These are phyloP conservation scores for Ilyonectria destructans DNA, from an alignment of 2,329 filamentous ascomycete species.

Conservation along the genomic window DNA sequence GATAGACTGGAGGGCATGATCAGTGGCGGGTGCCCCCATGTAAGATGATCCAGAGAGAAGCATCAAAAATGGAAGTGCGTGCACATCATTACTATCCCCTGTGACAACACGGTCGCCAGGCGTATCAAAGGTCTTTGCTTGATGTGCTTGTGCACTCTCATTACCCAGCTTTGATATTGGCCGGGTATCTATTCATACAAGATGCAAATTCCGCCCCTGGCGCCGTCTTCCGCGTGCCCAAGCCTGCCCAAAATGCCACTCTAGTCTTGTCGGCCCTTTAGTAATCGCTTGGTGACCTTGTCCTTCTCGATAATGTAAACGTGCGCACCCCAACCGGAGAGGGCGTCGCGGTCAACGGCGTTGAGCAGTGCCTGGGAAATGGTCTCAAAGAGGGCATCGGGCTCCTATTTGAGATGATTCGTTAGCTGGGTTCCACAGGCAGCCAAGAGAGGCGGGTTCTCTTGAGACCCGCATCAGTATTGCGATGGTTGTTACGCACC, in stretches of 20 bases:
- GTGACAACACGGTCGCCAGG: background rate
- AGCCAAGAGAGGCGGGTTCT: too few species aligned
- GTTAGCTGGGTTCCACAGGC: conserved; percentile 36
- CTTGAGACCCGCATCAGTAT: background rate
- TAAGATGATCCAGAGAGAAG: conserved; percentile 28
- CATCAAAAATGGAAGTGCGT: conserved; percentile 15
- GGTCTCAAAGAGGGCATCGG: conserved; percentile 98
- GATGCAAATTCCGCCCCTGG: conserved; percentile 45
- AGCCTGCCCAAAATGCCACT: conserved; percentile 37
- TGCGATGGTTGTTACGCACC: conserved; percentile 69
- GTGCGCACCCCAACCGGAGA: conserved; percentile 98
- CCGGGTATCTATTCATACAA: conserved; percentile 57
- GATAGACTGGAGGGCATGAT: conserved; percentile 25
- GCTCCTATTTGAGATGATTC: conserved; percentile 63
- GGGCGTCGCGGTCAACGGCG: conserved; percentile 94
- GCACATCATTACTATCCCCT: conserved; percentile 13
- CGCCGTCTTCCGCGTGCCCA: conserved; percentile 33
- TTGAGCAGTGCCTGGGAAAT: conserved; percentile 96
- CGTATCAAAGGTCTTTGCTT: conserved; percentile 25
- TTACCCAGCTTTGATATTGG: conserved; percentile 47
- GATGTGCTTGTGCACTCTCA: conserved; percentile 46
- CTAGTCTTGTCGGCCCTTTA: conserved; percentile 97
- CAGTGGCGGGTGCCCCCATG: conserved; percentile 10
- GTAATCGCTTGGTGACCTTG: conserved; percentile 98
- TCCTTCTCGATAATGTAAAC: conserved; percentile 99